Percentiles rank a stretch among this genome's conserved stretches.
Conservation (phyloP, 768 basidiomycete species). For the Paxillus ammoniavirescens region DNA sequence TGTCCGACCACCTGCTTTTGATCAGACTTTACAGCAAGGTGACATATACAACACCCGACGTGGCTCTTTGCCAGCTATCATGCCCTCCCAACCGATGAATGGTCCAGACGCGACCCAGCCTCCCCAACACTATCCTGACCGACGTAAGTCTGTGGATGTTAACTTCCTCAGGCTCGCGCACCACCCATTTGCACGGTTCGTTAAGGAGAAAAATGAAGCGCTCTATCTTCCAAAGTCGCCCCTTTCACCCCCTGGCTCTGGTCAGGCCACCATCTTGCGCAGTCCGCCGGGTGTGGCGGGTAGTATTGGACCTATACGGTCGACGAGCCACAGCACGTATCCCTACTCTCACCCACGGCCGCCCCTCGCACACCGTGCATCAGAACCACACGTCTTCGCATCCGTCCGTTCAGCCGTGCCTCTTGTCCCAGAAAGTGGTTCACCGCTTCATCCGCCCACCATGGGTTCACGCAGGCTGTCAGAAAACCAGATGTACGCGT, state of each 20-base stretch:
- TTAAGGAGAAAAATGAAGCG: constrained; percentile 35
- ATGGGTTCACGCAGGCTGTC: constrained; percentile 28
- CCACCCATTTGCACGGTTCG: constrained; percentile 32
- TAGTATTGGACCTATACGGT: constrained; percentile 42
- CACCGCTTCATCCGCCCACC: constrained; percentile 10
- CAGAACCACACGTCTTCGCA: constrained; percentile 33
- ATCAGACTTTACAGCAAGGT: constrained; percentile 24
- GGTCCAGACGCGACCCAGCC: constrained; percentile 34
- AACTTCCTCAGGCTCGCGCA: constrained; percentile 55
- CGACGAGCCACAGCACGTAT: constrained; percentile 44
- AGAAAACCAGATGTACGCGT: constrained; percentile 48
- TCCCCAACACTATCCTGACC: constrained; percentile 34
- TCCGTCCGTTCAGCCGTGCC: constrained; percentile 41
- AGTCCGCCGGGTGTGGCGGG: constrained; percentile 29
- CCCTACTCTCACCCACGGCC: constrained; percentile 42
- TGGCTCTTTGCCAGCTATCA: constrained; percentile 51
- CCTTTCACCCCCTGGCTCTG: constrained; percentile 28
- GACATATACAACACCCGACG: constrained; percentile 42
- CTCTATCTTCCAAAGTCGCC: constrained; percentile 33
- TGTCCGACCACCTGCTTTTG: constrained; percentile 23
- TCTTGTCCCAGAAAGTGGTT: constrained; percentile 23
- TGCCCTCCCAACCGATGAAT: constrained; percentile 26
- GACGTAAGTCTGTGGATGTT: constrained; percentile 39
- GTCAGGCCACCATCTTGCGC: constrained; percentile 37
- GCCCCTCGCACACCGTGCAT: constrained; percentile 27